These are phyloP conservation scores for Jacaranda mimosifolia DNA, from an alignment of 257 asterid genomes.

Conservation along the genomic window DNA sequence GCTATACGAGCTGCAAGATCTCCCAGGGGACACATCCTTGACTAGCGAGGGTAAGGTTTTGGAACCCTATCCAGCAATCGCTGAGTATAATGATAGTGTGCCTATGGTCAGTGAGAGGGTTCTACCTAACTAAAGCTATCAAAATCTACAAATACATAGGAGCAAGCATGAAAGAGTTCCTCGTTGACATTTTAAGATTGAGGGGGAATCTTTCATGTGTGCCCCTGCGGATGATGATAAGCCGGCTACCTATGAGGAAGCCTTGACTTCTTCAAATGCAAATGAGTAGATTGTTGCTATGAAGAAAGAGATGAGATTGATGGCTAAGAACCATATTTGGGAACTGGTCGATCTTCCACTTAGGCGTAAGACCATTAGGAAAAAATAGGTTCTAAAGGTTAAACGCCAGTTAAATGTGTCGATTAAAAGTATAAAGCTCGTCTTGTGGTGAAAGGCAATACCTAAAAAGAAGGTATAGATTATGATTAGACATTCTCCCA, in stretches of 20 bases:
- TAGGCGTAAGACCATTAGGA: background rate
- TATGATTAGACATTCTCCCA: background rate
- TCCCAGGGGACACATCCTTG: background rate
- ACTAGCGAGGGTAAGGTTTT: background rate
- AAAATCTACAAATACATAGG: background rate
- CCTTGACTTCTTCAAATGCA: background rate
- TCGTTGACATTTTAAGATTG: background rate
- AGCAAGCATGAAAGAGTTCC: background rate
- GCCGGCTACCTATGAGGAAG: background rate
- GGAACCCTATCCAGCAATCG: background rate
- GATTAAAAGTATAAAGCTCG: background rate
- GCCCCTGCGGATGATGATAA: too few species aligned
- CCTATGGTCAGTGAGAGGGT: background rate
- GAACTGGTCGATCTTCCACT: background rate
- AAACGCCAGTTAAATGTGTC: background rate
- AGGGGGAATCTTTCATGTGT: background rate
- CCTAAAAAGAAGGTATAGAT: background rate
- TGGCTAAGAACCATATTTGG: background rate
- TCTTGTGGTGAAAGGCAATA: background rate
- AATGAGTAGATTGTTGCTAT: background rate
- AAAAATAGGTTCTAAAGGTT: background rate
- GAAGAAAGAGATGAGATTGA: background rate
- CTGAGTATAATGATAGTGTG: background rate
- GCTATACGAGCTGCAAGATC: background rate
- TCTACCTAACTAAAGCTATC: background rate